Evolutionary conservation across 164 flowering plant genomes (phyloP), one percentile per base, ranked within the genome.

Genomic region (Echeveria elegans): DNA sequence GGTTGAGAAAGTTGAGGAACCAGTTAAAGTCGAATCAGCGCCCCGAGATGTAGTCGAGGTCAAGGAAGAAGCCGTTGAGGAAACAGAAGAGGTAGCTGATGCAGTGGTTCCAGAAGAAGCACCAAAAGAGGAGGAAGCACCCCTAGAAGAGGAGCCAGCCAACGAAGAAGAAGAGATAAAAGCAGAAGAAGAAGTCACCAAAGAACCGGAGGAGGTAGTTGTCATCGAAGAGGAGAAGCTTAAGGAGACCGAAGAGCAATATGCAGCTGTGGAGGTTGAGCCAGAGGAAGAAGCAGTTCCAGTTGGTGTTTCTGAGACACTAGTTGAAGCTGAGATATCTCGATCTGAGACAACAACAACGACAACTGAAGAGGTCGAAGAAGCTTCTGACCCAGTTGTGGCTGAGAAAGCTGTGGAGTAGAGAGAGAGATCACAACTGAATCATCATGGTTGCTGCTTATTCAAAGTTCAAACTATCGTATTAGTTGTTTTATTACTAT

Each of bases 1-100:
- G 7, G 32, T 56, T 56, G 32, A 56, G 32, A 56, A 56, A 28
- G 61, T 56, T 12, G 61, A 56, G 61, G 32, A 56, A 23, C 61
- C 34, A 15, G 12, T 56, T 23, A 16, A 16, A 28, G 16, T 56
- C 1, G 56, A 50, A 23, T 50, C 56, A 4, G 5, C 56, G 31
- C 61, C 6, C 6, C 32, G 28, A 56, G 32, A 56, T 8, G 61
- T 19, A 56, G 61, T 15, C 23, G 58, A 52, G 58, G 23, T 52
- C 58, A 23, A 52, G 19, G 61, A 26, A 2, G 61, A 56, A 8
- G 32, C 32, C 11, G 60, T 24, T 8, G 60, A 53, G 60, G 60
- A 53, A 31, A 32, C 61, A 52, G 28, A 7, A 52, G 28, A 7
- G 23, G 29, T 53, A 53, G 60, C 30, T 53, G 60, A 11, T 53